Evolutionary conservation across 768 basidiomycete genomes (phyloP).

Genomic region (Calocybe gangraenosa): DNA sequence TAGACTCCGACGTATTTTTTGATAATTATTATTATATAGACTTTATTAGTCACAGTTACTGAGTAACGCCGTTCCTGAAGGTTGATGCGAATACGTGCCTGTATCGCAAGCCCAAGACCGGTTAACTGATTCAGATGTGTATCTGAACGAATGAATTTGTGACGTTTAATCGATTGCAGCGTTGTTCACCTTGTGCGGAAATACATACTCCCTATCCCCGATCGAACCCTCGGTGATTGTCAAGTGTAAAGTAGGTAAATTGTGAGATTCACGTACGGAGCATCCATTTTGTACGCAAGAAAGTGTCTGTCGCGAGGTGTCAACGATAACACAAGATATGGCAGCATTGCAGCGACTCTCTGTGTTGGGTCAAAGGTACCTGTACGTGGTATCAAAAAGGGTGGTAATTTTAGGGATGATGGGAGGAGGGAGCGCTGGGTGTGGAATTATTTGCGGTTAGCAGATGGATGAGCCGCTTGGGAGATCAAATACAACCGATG

Average conservation of each 20-base stretch:
- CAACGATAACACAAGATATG: not conserved
- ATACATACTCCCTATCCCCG: slow-evolving; percentile 8
- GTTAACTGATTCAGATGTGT: slow-evolving; percentile 9
- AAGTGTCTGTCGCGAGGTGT: not conserved
- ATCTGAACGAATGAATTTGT: slow-evolving; percentile 12
- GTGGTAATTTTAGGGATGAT: slow-evolving; percentile 18
- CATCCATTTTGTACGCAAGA: not conserved
- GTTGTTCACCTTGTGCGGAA: slow-evolving; percentile 8
- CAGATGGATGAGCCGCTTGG: not conserved
- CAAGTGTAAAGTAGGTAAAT: not conserved
- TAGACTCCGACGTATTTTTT: no score
- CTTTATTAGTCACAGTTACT: no score
- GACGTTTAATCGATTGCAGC: slow-evolving; percentile 7
- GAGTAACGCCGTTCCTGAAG: no score
- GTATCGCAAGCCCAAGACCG: slow-evolving; percentile 14
- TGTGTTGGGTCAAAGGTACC: no score
- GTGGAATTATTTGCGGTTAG: not conserved
- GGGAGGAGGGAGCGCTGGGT: slow-evolving; percentile 33
- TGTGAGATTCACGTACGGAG: slow-evolving; percentile 3
- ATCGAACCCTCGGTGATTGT: not conserved
- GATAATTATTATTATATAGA: no score
- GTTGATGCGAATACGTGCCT: no score
- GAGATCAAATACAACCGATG: no score
- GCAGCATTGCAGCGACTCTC: not conserved
- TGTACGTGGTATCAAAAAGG: slow-evolving; percentile 3